Conservation (phyloP, 768 basidiomycete species). For the Leccinum rimulosum region DNA sequence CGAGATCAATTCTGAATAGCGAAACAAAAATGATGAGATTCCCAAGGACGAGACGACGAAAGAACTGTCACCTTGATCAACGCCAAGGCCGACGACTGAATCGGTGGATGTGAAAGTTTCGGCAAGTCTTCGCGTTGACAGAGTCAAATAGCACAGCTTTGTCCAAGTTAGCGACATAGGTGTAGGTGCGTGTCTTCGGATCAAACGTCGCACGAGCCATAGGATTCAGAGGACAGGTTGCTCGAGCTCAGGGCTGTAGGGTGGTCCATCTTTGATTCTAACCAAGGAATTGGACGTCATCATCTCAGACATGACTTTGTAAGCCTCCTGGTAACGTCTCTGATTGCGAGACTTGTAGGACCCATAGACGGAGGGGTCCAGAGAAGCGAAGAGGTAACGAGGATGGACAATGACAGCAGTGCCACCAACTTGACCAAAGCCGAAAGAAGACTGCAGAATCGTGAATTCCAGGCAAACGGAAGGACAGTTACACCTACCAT, state of each 20-base stretch:
- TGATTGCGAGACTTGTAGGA: slow-evolving; percentile 72
- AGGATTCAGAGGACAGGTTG: slow-evolving; percentile 86
- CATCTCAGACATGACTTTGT: slow-evolving; percentile 94
- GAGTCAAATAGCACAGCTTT: slow-evolving; percentile 52
- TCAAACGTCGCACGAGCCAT: slow-evolving; percentile 82
- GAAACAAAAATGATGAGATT: slow-evolving; percentile 1
- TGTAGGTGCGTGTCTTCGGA: slow-evolving; percentile 82
- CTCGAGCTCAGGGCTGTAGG: slow-evolving; percentile 86
- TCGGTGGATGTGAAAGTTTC: slow-evolving; percentile 36
- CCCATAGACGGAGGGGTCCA: slow-evolving; percentile 76
- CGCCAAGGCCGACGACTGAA: slow-evolving; percentile 74
- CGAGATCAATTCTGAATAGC: slow-evolving; percentile 80
- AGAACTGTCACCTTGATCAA: slow-evolving; percentile 72
- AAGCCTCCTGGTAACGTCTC: slow-evolving; percentile 64
- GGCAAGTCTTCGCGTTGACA: slow-evolving; percentile 63
- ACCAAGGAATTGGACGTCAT: slow-evolving; percentile 93
- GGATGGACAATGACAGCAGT: slow-evolving; percentile 87
- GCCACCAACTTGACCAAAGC: slow-evolving; percentile 98
- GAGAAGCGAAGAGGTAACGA: slow-evolving; percentile 81
- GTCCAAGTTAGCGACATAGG: slow-evolving; percentile 66
- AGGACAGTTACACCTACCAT: slow-evolving; percentile 58
- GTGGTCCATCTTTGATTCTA: slow-evolving; percentile 91
- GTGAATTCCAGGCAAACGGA: background rate
- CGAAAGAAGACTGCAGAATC: slow-evolving; percentile 75
- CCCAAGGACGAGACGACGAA: background rate